These are phyloP conservation scores for Kluyveromyces marxianus DNA, from an alignment of 1,139 yeast genomes.

Conservation along the genomic window DNA sequence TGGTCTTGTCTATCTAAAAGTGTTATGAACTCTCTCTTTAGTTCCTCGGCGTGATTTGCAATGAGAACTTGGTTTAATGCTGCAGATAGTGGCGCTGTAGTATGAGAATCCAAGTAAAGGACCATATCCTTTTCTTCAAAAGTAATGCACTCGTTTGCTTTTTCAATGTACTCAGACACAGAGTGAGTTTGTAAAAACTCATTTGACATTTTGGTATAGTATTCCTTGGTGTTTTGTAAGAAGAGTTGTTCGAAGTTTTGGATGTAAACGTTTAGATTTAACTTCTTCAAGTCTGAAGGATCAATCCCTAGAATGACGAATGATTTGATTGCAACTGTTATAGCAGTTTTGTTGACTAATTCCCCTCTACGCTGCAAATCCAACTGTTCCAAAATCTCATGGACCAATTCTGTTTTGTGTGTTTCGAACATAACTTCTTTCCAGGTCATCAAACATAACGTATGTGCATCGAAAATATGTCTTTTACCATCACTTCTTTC, in stretches of 20 bases:
- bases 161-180: conserved; percentile 84
- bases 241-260: conserved; percentile 73
- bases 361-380: conserved; percentile 75
- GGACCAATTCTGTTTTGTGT: conserved; percentile 51
- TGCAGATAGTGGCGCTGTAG: conserved; percentile 69
- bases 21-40: conserved; percentile 69
- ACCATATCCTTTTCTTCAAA: conserved; percentile 79
- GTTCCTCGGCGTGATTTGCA: conserved; percentile 65
- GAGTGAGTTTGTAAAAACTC: conserved; percentile 63
- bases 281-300: conserved; percentile 73
- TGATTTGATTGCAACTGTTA: conserved; percentile 75
- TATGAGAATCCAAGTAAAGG: conserved; percentile 77
- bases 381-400: conserved; percentile 68
- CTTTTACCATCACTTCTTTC: conserved; percentile 94
- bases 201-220: conserved; percentile 64
- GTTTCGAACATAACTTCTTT: conserved; percentile 70
- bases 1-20: conserved; percentile 71
- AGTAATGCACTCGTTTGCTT: conserved; percentile 71
- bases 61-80: conserved; percentile 71
- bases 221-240: conserved; percentile 63
- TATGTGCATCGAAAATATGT: conserved; percentile 84
- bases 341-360: conserved; percentile 56
- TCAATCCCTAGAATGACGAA: conserved; percentile 74
- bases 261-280: conserved; percentile 75
- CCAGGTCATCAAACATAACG: conserved; percentile 85